These are phyloP conservation scores for Mesembryanthemum crystallinum DNA, from an alignment of 148 eudicot genomes.

Conservation along the genomic window DNA sequence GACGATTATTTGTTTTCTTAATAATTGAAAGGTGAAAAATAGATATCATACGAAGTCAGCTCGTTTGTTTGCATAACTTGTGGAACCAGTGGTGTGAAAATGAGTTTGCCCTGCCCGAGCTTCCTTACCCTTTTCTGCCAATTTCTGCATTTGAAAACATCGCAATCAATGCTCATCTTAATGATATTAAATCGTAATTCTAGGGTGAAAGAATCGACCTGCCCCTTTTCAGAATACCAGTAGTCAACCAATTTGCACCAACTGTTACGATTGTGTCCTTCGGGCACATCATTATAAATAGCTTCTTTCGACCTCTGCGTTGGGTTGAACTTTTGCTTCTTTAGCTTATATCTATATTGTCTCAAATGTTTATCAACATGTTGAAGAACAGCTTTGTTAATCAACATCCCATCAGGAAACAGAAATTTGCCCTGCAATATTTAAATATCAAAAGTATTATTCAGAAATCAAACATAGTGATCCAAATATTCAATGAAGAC, in stretches of 20 bases:
- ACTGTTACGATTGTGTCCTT: no score
- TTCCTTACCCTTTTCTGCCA: not conserved
- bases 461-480: no score
- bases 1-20: no score
- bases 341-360: not conserved
- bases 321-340: not conserved
- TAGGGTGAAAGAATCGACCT: not conserved
- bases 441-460: not conserved
- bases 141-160: not conserved
- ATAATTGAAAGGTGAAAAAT: no score
- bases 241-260: not conserved
- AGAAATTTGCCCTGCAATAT: not conserved
- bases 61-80: not conserved
- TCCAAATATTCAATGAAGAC: no score
- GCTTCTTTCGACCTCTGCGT: not conserved
- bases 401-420: not conserved
- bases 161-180: not conserved
- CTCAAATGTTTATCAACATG: not conserved
- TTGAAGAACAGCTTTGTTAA: not conserved
- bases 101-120: not conserved
- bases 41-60: not conserved
- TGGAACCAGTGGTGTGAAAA: not conserved
- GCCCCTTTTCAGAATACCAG: not conserved
- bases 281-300: not conserved
- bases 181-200: not conserved